Conservation (phyloP, 768 basidiomycete genomes). For the Mycena belliarum region DNA sequence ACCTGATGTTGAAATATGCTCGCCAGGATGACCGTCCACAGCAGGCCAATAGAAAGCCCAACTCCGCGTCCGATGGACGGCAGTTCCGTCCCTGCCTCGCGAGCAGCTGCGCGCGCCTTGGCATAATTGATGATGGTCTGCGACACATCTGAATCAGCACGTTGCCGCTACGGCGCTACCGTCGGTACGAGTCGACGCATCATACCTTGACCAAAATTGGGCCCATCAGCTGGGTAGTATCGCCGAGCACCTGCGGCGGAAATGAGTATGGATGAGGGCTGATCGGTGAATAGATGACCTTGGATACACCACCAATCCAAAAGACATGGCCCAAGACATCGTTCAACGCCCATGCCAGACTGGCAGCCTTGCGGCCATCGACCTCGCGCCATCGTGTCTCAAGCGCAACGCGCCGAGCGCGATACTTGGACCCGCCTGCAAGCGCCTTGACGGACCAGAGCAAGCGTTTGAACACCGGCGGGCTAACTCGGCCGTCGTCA, state of each 20-base stretch:
- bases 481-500: constrained; percentile 42
- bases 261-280: neutral
- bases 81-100: constrained; percentile 31
- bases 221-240: constrained; percentile 62
- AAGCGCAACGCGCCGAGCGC: constrained; percentile 28
- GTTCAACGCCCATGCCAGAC: constrained; percentile 61
- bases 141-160: neutral
- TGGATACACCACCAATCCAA: constrained; percentile 65
- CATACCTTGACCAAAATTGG: constrained; percentile 62
- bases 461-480: constrained; percentile 37
- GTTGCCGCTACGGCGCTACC: neutral
- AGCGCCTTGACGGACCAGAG: constrained; percentile 44
- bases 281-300: constrained; percentile 35
- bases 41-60: constrained; percentile 58
- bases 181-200: too few relatives aligned
- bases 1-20: constrained; percentile 68
- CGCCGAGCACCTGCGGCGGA: constrained; percentile 52
- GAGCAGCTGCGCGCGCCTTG: constrained; percentile 45
- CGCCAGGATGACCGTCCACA: constrained; percentile 47
- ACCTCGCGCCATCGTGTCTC: constrained; percentile 47
- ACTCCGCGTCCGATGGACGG: constrained; percentile 56
- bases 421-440: constrained; percentile 25
- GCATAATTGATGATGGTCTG: constrained; percentile 64
- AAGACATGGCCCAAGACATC: constrained; percentile 58
- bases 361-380: constrained; percentile 48